These are phyloP conservation scores for Pleomassaria siparia DNA, from an alignment of 2,329 filamentous ascomycete genomes.

Conservation along the genomic window DNA sequence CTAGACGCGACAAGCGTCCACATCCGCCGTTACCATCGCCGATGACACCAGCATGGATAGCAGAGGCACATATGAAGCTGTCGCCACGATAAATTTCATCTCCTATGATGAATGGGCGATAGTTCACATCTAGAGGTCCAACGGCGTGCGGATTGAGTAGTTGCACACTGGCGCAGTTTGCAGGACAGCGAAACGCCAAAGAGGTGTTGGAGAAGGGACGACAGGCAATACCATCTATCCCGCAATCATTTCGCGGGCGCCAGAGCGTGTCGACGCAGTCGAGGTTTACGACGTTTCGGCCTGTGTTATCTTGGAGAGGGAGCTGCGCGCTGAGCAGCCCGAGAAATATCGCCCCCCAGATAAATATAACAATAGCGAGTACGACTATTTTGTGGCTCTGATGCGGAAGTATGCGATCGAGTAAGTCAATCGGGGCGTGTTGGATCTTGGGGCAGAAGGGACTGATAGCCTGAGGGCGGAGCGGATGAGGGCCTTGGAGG, in stretches of 20 bases:
- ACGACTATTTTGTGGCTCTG: conserved; percentile 57
- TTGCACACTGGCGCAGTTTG: conserved; percentile 65
- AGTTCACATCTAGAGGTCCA: conserved; percentile 64
- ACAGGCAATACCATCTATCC: conserved; percentile 71
- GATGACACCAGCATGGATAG: conserved; percentile 78
- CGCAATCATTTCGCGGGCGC: conserved; percentile 69
- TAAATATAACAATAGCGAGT: conserved; percentile 57
- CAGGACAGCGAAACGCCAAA: conserved; percentile 73
- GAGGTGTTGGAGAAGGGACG: conserved; percentile 70
- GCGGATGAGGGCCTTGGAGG: conserved; percentile 47
- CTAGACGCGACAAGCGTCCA: conserved; percentile 73
- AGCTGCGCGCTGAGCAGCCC: conserved; percentile 65
- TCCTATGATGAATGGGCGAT: conserved; percentile 57
- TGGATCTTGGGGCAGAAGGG: conserved; percentile 66
- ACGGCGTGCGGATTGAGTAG: conserved; percentile 73
- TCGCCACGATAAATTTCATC: conserved; percentile 80
- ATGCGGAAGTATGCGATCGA: conserved; percentile 62
- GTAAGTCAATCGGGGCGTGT: conserved; percentile 61
- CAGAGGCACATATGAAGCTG: conserved; percentile 83
- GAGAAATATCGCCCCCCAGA: conserved; percentile 69
- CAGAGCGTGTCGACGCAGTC: conserved; percentile 72
- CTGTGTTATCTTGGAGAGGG: conserved; percentile 58
- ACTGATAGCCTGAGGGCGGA: conserved; percentile 45
- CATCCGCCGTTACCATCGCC: conserved; percentile 72
- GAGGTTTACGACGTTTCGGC: conserved; percentile 66